A percentile compares a stretch with the other conserved stretches of the same genome.
Evolutionary conservation across 345 rosid genomes (phyloP).

Genomic region (Psidium guajava): DNA sequence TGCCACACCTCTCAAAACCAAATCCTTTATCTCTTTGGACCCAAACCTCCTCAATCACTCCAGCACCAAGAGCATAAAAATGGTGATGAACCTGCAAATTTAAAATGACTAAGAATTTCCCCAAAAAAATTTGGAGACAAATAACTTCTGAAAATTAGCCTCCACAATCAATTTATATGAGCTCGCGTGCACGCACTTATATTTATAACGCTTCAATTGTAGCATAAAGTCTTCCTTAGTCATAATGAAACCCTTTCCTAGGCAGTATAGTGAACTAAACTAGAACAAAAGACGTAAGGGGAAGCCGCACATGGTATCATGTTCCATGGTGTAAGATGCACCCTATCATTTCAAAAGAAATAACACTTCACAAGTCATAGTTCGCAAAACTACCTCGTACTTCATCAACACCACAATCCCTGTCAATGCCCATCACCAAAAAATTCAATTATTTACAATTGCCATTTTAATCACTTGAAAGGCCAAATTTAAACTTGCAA

Average conservation of each 20-base stretch:
- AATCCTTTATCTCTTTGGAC: conserved; percentile 95
- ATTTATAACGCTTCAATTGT: background rate
- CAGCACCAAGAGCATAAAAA: conserved; percentile 81
- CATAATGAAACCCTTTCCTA: background rate
- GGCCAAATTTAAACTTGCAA: background rate
- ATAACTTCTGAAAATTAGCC: background rate
- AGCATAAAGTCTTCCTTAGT: background rate
- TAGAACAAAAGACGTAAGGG: background rate
- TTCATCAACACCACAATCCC: background rate
- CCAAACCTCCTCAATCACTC: conserved; percentile 90
- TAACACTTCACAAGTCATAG: background rate
- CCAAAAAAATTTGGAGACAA: background rate
- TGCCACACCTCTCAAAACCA: conserved; percentile 89
- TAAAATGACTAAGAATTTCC: background rate
- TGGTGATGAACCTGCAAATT: conserved; percentile 72
- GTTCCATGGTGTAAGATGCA: background rate
- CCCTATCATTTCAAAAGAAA: background rate
- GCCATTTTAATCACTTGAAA: background rate
- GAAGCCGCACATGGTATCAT: background rate
- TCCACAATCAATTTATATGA: background rate
- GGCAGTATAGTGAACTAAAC: background rate
- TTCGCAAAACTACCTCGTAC: background rate
- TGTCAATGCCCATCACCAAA: background rate
- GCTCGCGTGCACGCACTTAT: accelerated
- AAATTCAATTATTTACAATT: no score